A percentile compares a stretch with the other conserved stretches of the same genome.
Conservation (phyloP, 2,329 filamentous ascomycete genomes). For the Xylaria sp. region DNA sequence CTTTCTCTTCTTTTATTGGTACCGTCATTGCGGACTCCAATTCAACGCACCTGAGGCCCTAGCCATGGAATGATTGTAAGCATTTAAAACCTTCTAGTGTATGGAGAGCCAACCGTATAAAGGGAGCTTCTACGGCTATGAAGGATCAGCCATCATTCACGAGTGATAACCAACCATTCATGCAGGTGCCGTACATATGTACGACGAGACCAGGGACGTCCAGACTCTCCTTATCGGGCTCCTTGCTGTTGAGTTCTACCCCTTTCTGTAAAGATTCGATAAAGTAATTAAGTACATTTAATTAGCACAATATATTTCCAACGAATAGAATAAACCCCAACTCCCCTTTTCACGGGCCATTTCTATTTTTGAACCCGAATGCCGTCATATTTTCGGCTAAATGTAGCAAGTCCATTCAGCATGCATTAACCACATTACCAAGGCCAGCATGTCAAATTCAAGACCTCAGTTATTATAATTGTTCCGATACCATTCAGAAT, state of each 20-base stretch:
- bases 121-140: too few species aligned
- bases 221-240: background rate
- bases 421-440: too few species aligned
- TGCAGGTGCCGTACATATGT: background rate
- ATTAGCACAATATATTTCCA: conserved; percentile 28
- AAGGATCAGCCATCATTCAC: background rate
- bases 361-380: conserved; percentile 30
- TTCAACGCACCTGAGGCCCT: background rate
- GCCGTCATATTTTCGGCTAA: conserved; percentile 31
- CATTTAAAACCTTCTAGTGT: background rate
- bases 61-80: background rate
- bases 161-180: background rate
- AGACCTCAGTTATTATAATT: conserved; percentile 34
- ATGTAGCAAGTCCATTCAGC: conserved; percentile 14
- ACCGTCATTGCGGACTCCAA: background rate
- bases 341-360: background rate
- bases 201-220: background rate
- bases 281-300: conserved; percentile 1
- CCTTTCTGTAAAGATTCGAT: background rate
- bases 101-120: background rate
- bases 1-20: background rate
- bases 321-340: conserved; percentile 2
- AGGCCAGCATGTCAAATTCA: conserved; percentile 18
- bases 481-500: conserved; percentile 23
- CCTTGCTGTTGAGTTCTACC: background rate